These are phyloP conservation scores for Urostyla sp. DNA, from an alignment of 73 alveolate genomes.

Conservation along the genomic window DNA sequence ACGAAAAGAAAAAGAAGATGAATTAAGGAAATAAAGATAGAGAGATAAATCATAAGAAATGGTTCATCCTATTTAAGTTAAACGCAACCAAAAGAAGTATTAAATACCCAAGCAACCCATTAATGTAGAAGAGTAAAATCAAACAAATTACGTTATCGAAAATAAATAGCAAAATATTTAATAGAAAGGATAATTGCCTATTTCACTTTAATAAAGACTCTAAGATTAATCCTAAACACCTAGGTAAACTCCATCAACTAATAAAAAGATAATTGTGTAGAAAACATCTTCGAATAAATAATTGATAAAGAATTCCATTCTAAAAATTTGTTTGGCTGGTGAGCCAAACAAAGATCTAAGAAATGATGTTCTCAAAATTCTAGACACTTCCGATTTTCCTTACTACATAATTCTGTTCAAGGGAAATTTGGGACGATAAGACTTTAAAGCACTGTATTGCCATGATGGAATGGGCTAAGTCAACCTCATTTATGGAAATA, in stretches of 20 bases:
- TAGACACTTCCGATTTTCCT: slow-evolving; percentile 33
- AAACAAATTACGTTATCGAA: not conserved
- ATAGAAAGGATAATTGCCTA: slow-evolving; percentile 4
- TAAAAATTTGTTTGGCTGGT: slow-evolving; percentile 13
- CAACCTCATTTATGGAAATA: not conserved
- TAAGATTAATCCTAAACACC: slow-evolving; percentile 15
- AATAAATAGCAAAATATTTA: not conserved
- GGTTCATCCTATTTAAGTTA: not conserved
- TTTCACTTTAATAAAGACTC: not conserved
- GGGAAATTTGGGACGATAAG: slow-evolving; percentile 49
- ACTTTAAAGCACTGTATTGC: slow-evolving; percentile 36
- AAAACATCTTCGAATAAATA: slow-evolving; percentile 37
- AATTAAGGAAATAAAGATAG: not conserved
- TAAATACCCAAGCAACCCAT: not conserved
- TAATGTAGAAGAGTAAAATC: slow-evolving; percentile 19
- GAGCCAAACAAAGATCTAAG: slow-evolving; percentile 18
- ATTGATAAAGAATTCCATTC: slow-evolving; percentile 9
- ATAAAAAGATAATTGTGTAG: slow-evolving; percentile 13
- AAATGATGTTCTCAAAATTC: slow-evolving; percentile 29
- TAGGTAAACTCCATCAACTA: slow-evolving; percentile 14
- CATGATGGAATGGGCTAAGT: slow-evolving; percentile 42
- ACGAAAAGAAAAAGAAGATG: slow-evolving; percentile 8
- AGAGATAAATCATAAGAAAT: slow-evolving; percentile 16
- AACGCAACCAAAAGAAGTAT: not conserved
- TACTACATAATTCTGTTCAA: slow-evolving; percentile 30